Percentiles rank a stretch among this genome's conserved stretches.
phyloP scores from a whole-genome alignment of 768 basidiomycete species.

The Kwoniella dendrophila region DNA sequence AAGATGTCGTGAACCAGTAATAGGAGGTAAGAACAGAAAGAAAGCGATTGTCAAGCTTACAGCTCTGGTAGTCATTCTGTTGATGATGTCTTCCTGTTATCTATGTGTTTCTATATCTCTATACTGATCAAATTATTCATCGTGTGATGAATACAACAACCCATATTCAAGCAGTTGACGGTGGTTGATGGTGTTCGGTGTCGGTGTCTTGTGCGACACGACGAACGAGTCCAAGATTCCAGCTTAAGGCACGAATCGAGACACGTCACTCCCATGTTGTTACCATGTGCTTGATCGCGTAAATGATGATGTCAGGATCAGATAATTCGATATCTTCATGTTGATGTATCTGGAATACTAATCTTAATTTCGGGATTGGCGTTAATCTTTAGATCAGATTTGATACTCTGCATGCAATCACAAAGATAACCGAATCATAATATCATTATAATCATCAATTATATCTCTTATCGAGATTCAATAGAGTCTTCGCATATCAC shows the following conservation, averaged over 20 bases:
- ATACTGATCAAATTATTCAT: background rate
- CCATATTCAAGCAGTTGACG: no score
- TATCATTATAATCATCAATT: background rate
- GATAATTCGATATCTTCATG: constrained; percentile 2
- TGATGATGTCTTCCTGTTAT: background rate
- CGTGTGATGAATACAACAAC: no score
- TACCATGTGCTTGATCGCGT: background rate
- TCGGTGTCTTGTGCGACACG: background rate
- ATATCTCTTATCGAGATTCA: no score
- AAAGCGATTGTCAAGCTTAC: constrained; percentile 27
- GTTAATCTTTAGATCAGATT: no score
- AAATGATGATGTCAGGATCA: background rate
- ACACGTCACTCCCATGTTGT: background rate
- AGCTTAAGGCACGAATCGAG: background rate
- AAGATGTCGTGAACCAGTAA: background rate
- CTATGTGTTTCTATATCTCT: background rate
- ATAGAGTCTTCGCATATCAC: no score
- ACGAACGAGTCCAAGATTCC: background rate
- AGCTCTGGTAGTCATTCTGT: constrained; percentile 46
- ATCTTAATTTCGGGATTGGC: background rate
- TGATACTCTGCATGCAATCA: no score
- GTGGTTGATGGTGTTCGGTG: no score
- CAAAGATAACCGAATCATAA: constrained; percentile 4
- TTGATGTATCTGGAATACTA: background rate
- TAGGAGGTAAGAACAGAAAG: background rate